Evolutionary conservation across 2,329 filamentous ascomycete genomes (phyloP).

Genomic region (Aaosphaeria pasadenensis): DNA sequence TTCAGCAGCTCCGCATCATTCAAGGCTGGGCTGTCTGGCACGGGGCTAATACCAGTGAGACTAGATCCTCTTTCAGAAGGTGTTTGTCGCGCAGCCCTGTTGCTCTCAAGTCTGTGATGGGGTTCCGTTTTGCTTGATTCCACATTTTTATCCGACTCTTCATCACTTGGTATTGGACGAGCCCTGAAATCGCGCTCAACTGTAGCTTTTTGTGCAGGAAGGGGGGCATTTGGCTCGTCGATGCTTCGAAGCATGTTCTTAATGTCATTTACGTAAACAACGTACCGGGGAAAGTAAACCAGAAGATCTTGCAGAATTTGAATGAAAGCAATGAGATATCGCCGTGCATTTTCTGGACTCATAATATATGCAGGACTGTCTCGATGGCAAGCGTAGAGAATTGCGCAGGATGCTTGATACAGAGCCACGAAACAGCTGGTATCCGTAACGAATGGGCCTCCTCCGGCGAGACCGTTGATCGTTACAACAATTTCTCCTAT

Average conservation of each 20-base stretch:
- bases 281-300: slow-evolving; percentile 4
- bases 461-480: slow-evolving; percentile 2
- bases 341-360: slow-evolving; percentile 4
- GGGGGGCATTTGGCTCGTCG: background rate
- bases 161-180: background rate
- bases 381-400: slow-evolving; percentile 11
- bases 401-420: slow-evolving; percentile 12
- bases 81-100: background rate
- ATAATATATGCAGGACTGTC: slow-evolving; percentile 9
- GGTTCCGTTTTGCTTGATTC: too few relatives aligned
- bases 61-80: background rate
- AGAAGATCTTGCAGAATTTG: background rate
- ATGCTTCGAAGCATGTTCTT: slow-evolving; percentile 11
- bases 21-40: background rate
- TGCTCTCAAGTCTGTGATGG: background rate
- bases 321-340: slow-evolving; percentile 8
- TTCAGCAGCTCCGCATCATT: background rate
- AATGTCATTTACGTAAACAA: slow-evolving; percentile 9
- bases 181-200: background rate
- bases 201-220: background rate
- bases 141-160: too few relatives aligned
- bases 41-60: background rate
- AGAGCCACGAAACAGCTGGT: slow-evolving; percentile 5
- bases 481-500: slow-evolving; percentile 7
- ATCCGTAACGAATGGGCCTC: background rate